Evolutionary conservation across 2,329 filamentous ascomycete species (phyloP), one percentile per base, ranked within the genome.

Genomic region (Xylariaceae sp.): DNA sequence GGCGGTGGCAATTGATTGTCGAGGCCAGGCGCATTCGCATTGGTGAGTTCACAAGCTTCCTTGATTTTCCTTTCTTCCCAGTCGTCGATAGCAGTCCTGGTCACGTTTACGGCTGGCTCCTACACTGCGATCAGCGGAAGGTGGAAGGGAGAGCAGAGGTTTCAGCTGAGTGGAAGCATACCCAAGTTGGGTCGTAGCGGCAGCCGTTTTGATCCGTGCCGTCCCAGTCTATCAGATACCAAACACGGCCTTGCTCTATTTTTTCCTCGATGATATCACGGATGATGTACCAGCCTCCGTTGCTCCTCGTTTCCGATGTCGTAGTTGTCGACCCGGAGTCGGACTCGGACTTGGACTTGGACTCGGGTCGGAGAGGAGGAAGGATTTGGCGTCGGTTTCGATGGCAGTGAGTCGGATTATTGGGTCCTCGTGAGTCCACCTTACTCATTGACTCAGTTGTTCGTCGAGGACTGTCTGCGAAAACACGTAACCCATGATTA

Each of bases 141-240:
- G 37, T 39, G 6, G 19, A 35, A 51, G 31, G 9, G 5, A 48
- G 12, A 49, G 40, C 9, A 27, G 27, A 3, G 35, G 11, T 9
- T 37, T 37, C 27, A 35, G 12, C 19, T 12, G 41, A 44, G 42
- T 7, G n/a, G 40, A 29, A 31, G 9, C 68, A 35, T 72, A 77
- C 80, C 83, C 83, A 85, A 47, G 70, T 77, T 7, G 75, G 76
- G 2, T 68, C 53, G 63, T 76, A 84, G 1, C 59, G 56, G 57
- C 75, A 65, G 19, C 77, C 79, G 40, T 78, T 80, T 2, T 61
- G 56, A n/a, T 83, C 65, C 9, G 55, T 69, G 55, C 78, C 74
- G 47, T 73, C 75, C 83, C 83, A 85, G 62, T 83, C 76, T 51
- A 85, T 75, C 2, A 73, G 64, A 60, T 83, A 86, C n/a, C 72